Evolutionary conservation across 768 basidiomycete genomes (phyloP).

Genomic region (Pleurotus pulmonarius): DNA sequence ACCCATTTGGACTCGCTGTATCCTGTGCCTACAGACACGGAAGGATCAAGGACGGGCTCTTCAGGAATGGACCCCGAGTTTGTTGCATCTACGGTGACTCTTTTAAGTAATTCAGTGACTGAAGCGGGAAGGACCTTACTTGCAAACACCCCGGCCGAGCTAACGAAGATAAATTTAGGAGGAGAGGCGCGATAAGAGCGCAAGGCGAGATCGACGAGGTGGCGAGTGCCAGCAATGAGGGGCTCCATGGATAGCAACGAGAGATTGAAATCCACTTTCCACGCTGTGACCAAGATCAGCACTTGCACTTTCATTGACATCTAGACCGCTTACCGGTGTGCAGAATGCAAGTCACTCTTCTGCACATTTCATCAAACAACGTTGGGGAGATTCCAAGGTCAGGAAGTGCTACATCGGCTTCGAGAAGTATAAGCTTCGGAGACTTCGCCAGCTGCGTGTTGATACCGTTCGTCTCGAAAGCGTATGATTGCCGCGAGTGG

Average conservation of each 20-base stretch:
- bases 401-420: conserved; percentile 11
- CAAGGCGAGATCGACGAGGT: conserved; percentile 23
- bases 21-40: not conserved
- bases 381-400: not conserved
- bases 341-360: conserved; percentile 30
- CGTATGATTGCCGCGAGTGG: too few species aligned
- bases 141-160: conserved; percentile 14
- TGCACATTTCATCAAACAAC: conserved; percentile 17
- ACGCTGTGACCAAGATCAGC: conserved; percentile 21
- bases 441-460: too few species aligned
- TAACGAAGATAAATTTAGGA: conserved; percentile 21
- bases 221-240: conserved; percentile 34
- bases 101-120: too few species aligned
- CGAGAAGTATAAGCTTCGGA: conserved; percentile 19
- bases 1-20: not conserved
- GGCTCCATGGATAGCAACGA: conserved; percentile 39
- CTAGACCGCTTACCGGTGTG: conserved; percentile 24
- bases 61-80: too few species aligned
- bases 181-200: not conserved
- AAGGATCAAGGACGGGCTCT: not conserved
- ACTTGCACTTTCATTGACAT: not conserved
- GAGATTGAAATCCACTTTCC: conserved; percentile 46
- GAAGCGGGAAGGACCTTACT: not conserved
- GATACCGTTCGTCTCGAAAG: too few species aligned
- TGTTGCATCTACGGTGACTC: too few species aligned